Base-by-base conservation (phyloP, 257 asterid genomes). In the Gentiana dahurica region DNA sequence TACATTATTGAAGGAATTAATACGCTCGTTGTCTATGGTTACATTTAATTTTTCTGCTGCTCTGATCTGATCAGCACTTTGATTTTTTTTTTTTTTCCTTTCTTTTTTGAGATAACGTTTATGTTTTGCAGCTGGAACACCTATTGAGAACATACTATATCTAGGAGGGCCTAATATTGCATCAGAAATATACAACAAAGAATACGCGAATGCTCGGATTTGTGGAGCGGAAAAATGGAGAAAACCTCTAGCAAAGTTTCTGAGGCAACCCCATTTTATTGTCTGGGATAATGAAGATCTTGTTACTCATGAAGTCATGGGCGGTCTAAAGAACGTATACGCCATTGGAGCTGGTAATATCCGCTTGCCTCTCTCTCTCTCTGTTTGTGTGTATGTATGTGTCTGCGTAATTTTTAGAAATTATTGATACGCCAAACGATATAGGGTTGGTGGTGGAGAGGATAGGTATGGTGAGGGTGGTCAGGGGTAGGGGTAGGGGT, bases 91-190 rank as follows among this genome's bases (percentile, higher is more conserved):
- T 10, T 44, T 44, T 34, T 44, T 12, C 3, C 35, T 3, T 7
- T n/a, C 34, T 5, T 33, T 36, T 55, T 12, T 58, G 67, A 65
- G 24, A 24, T 24, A 24, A 24, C 24, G 7, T 62, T 44, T 12
- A 36, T 49, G 47, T 13, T 65, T 61, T 64, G 65, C 83, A 88
- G 96, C 95, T 66, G 86, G 84, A 65, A 60, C 85, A 63, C 82
- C 90, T 33, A 74, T 79, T 71, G 94, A 88, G 58, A 88, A 88
- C 73, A 88, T 88, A 70, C 89, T 88, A 49, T 88, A 85, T 73
- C 86, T 85, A 56, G 96, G 96, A 64, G 96, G 96, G 60, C 95
- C 96, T 34, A 88, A 88, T 64, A 85, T 88, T 77, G 95, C 96
- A 44, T 82, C 95, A 37, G 95, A 88, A 68, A 88, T 88, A 51